Base-by-base conservation (phyloP, 2,329 filamentous ascomycete species). In the Alternaria incomplexa region DNA sequence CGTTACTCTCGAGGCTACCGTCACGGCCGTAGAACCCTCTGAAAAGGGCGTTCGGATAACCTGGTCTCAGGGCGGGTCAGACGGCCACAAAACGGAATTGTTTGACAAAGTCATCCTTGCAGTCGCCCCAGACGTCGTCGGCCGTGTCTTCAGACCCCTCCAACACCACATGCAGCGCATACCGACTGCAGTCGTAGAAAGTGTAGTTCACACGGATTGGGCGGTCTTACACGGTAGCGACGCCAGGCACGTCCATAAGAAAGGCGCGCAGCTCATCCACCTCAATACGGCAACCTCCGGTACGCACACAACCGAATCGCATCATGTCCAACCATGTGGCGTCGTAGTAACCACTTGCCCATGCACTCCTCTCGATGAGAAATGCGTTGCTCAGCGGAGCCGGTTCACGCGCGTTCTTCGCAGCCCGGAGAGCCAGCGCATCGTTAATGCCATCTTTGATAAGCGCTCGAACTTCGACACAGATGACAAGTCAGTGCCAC, bases 31-130 rank as follows among this genome's bases (percentile, higher is more conserved):
- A 2, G 71, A 77, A 28, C 70, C 77, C 6, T 54, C 56, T 20
- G 67, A 64, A 8, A 64, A 71, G 22, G 69, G 67, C 11, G 74
- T 82, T 6, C 66, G 63, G 10, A 62, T 85, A 6, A 67, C 69
- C 2, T 85, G 82, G 83, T 67, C 57, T 57, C 44, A 65, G 59
- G 20, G 61, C 61, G 23, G 46, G 11, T 52, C 66, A 5, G 40
- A 64, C 3, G 68, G 62, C 0, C 32, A 69, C 0, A 67, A 78
- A 11, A 58, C 58, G 23, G 79, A 83, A 17, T 56, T 68, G 0
- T 88, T 87, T 56, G 85, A 88, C 56, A 80, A 79, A 3, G 85
- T 87, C 1, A 76, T 89, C 23, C 76, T 89, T 1, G 86, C 85
- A 0, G 84, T 88, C 1, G 83, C 86, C 0, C 87, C 87, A 1